Conservation (phyloP, 257 asterid species). For the Ocimum tenuiflorum region DNA sequence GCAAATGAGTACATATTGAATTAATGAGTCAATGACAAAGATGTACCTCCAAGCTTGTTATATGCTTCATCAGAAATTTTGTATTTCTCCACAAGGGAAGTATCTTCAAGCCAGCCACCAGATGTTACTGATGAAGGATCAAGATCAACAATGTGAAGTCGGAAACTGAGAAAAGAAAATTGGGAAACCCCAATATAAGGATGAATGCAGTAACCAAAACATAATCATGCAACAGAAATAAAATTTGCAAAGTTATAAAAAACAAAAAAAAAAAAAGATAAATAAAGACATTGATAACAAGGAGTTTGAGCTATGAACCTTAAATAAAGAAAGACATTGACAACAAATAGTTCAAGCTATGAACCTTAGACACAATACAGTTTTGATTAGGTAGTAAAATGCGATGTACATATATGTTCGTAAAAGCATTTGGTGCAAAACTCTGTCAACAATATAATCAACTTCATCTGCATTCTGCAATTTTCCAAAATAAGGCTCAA, state of each 20-base stretch:
- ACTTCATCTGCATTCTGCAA: neutral
- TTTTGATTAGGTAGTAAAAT: neutral
- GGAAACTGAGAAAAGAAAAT: constrained; percentile 42
- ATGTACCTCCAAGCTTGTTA: constrained; percentile 69
- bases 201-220: neutral
- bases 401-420: neutral
- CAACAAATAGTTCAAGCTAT: neutral
- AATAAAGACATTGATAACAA: neutral
- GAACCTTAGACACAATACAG: neutral
- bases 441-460: neutral
- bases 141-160: constrained; percentile 71
- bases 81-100: constrained; percentile 92
- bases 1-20: neutral
- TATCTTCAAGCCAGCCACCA: constrained; percentile 98
- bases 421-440: neutral
- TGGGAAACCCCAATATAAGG: constrained; percentile 8
- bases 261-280: neutral
- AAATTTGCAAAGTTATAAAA: neutral
- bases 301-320: neutral
- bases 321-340: neutral
- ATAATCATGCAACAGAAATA: neutral
- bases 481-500: neutral
- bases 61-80: constrained; percentile 91
- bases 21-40: neutral
- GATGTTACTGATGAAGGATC: constrained; percentile 91